Percentiles rank a stretch among this genome's conserved stretches.
These are phyloP conservation scores for Eruca vesicaria DNA, from an alignment of 441 rosid species.

Conservation along the genomic window DNA sequence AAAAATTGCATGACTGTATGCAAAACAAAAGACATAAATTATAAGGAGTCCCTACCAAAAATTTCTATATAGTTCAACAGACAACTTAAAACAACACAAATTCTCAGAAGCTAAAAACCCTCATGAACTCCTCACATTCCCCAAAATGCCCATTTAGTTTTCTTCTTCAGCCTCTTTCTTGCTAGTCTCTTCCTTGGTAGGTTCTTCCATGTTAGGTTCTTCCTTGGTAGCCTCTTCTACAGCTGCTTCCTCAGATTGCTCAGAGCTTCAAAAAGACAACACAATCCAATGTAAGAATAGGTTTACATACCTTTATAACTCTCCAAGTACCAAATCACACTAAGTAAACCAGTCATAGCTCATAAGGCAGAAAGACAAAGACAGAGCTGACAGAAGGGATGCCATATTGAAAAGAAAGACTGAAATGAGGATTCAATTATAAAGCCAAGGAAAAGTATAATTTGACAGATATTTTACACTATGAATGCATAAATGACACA, in stretches of 20 bases:
- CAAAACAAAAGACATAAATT: slow-evolving; percentile 3
- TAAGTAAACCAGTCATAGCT: neutral
- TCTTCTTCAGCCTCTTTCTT: neutral
- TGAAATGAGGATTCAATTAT: neutral
- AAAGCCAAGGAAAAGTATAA: neutral
- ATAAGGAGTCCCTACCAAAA: slow-evolving; percentile 28
- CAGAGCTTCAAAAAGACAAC: slow-evolving; percentile 20
- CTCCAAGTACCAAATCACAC: neutral
- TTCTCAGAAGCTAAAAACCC: slow-evolving; percentile 14
- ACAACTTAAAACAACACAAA: slow-evolving; percentile 26
- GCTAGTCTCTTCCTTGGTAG: neutral
- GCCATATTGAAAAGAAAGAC: neutral
- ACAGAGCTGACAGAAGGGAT: neutral
- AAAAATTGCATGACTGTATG: neutral
- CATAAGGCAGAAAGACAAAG: neutral
- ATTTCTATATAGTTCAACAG: slow-evolving; percentile 11
- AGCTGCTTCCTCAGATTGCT: slow-evolving; percentile 16
- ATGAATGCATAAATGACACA: neutral
- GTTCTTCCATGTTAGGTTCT: slow-evolving; percentile 4
- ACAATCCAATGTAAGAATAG: neutral
- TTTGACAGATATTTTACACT: neutral
- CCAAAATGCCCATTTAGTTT: neutral
- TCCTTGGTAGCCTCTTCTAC: slow-evolving; percentile 18
- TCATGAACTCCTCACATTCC: neutral
- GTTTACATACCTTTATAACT: neutral